Conservation (phyloP, 2,329 filamentous ascomycete species). For the Aspergillus sp. region DNA sequence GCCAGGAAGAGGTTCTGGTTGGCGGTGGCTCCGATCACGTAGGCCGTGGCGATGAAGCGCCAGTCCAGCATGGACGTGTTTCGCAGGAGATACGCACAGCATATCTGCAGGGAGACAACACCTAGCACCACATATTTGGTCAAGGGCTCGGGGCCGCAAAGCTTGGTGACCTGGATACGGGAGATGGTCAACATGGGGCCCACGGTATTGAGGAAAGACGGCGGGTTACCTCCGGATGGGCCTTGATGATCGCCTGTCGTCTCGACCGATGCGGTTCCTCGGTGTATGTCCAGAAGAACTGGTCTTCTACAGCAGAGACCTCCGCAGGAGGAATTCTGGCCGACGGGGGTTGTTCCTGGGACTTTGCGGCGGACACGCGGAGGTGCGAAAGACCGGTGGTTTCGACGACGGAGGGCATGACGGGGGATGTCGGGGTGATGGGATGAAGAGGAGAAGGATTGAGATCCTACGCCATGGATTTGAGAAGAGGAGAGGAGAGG, state of each 20-base stretch:
- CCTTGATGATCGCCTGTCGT: constrained; percentile 93
- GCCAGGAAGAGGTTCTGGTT: constrained; percentile 99
- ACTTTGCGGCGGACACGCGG: constrained; percentile 32
- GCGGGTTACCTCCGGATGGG: constrained; percentile 77
- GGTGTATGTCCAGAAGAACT: constrained; percentile 98
- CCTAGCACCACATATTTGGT: constrained; percentile 88
- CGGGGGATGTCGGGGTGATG: constrained; percentile 7
- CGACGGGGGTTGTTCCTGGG: constrained; percentile 18
- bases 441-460: neutral
- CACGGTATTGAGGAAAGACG: constrained; percentile 3
- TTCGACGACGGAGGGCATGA: constrained; percentile 29
- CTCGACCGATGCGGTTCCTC: constrained; percentile 94
- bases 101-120: constrained; percentile 79
- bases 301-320: constrained; percentile 44
- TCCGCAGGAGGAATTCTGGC: constrained; percentile 31
- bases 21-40: constrained; percentile 87
- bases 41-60: constrained; percentile 82
- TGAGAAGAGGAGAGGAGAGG: neutral
- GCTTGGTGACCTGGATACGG: constrained; percentile 74
- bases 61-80: constrained; percentile 77
- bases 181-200: constrained; percentile 12
- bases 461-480: constrained; percentile 21
- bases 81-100: constrained; percentile 73
- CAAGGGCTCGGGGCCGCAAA: constrained; percentile 92
- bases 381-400: constrained; percentile 32